Base-by-base conservation (phyloP, 306 rosid genomes). In the Quercus ilex region DNA sequence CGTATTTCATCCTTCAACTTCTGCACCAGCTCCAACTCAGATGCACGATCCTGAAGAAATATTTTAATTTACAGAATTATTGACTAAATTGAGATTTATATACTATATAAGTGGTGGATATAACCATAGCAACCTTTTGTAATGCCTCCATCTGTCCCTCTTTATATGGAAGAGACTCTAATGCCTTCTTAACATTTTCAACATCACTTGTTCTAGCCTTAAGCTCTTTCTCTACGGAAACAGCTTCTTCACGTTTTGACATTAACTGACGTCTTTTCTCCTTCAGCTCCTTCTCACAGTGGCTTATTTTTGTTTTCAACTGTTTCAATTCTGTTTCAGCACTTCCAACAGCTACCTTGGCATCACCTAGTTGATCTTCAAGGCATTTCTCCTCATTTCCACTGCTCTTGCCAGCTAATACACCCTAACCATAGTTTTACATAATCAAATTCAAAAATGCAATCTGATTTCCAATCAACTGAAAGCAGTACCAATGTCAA, bases 361-460 rank as follows among this genome's bases (percentile, higher is more conserved):
- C 99, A 90, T 95, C 98, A 60, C 87, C 85, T 79, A 92, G 82
- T 79, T 95, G 99, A 82, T 91, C 98, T 89, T 93, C 94, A 58
- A 95, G 82, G 83, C 98, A 91, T 85, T 95, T 93, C 85, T 95
- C 97, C 85, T 95, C 99, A 75, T 90, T 83, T 82, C 97, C 99
- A 77, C 88, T 88, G 84, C 93, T 89, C 88, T 95, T 95, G 23
- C 99, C 99, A 53, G 94, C 98, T 74, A 92, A 51, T 31, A 95
- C 93, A 52, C 97, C 99, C 99, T 95, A 56, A 21, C 77, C 69
- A 85, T 26, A 41, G 41, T 74, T 74, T 67, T 52, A 76, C 28
- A 65, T 38, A 55, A 76, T 74, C 33, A 28, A 81, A 69, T 77
- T 71, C 51, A 74, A 55, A 58, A 71, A 51, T 21, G 21, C 64